phyloP scores from a whole-genome alignment of 2,329 filamentous ascomycete genomes.

The Uncinocarpus reesii region DNA sequence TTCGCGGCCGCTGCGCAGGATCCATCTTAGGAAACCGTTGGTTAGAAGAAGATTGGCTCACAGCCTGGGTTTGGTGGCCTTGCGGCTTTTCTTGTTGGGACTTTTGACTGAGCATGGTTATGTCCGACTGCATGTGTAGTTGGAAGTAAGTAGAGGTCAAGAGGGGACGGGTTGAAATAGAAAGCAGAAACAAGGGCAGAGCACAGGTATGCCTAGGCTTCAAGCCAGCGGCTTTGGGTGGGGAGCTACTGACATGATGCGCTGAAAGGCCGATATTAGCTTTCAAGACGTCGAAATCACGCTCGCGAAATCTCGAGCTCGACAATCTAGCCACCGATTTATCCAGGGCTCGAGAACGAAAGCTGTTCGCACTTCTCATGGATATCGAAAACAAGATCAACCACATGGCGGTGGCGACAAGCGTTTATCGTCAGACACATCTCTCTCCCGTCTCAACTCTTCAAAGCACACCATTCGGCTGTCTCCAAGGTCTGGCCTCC shows the following conservation, averaged over 20 bases:
- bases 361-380: no score
- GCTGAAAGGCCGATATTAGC: neutral
- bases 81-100: neutral
- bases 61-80: no score
- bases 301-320: neutral
- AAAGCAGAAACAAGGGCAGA: neutral
- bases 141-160: neutral
- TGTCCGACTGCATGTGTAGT: neutral
- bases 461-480: neutral
- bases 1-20: constrained; percentile 12
- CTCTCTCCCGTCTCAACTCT: no score
- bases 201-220: neutral
- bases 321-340: neutral
- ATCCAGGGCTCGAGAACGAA: neutral
- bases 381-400: neutral
- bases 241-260: neutral
- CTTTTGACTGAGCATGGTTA: neutral
- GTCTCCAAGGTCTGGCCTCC: neutral
- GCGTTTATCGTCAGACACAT: no score
- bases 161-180: neutral
- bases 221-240: neutral
- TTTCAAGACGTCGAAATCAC: neutral
- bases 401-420: no score
- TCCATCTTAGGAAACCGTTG: constrained; percentile 1
- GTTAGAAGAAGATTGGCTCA: neutral